A percentile compares a stretch with the other conserved stretches of the same genome.
Conservation (phyloP, 2,329 filamentous ascomycete species). For the Uncinocarpus reesii region DNA sequence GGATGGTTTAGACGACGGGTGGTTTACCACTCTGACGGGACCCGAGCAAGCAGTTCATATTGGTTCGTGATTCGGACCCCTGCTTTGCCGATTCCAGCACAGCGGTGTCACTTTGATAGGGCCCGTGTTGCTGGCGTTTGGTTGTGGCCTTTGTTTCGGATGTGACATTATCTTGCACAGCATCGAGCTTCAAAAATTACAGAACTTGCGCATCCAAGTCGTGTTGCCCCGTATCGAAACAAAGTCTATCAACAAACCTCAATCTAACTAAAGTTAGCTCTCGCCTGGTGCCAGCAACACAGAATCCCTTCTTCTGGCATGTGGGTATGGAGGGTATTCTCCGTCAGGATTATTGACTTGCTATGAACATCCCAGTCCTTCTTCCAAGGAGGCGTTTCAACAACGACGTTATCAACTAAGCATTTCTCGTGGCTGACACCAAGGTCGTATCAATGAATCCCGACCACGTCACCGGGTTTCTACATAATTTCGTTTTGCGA, state of each 20-base stretch:
- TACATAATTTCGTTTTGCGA: background rate
- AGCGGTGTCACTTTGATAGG: conserved; percentile 1
- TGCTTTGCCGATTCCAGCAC: conserved; percentile 8
- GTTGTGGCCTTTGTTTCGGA: no score
- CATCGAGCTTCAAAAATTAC: no score
- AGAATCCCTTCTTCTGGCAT: no score
- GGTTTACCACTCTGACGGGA: conserved; percentile 12
- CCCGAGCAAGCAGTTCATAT: no score
- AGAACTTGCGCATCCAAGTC: no score
- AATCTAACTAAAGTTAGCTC: background rate
- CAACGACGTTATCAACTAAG: conserved; percentile 2
- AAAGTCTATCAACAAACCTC: background rate
- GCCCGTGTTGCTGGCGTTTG: no score
- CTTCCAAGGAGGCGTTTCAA: background rate
- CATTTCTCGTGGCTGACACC: conserved; percentile 8
- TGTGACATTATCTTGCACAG: no score
- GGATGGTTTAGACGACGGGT: background rate
- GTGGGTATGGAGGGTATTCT: no score
- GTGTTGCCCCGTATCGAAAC: background rate
- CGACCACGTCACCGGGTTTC: conserved; percentile 9
- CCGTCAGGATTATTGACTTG: no score
- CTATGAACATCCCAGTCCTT: no score
- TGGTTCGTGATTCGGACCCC: no score
- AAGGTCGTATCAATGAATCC: conserved; percentile 4
- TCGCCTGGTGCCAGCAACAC: no score